Percentiles rank a stretch among this genome's conserved stretches.
Evolutionary conservation across 148 eudicot species (phyloP).

Genomic region (Nepenthes gracilis): DNA sequence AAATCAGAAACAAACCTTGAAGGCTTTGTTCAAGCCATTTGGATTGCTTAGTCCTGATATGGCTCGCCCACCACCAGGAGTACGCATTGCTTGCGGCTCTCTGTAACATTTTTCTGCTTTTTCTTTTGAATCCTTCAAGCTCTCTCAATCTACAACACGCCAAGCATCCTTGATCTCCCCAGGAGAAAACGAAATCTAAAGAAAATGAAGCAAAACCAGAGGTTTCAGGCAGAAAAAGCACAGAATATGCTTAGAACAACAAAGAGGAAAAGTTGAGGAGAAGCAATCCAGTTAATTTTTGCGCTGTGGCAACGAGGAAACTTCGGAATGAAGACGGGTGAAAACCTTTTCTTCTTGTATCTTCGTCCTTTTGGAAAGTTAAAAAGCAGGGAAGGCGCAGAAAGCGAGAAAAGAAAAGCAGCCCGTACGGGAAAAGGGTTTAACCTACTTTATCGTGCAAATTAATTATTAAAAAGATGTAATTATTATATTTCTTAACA

Average conservation of each 20-base stretch:
- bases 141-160: not conserved
- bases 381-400: not conserved
- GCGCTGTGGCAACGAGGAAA: slow-evolving; percentile 30
- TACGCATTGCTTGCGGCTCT: slow-evolving; percentile 75
- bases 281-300: slow-evolving; percentile 4
- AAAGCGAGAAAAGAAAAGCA: not conserved
- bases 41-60: slow-evolving; percentile 68
- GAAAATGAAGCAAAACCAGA: slow-evolving; percentile 5
- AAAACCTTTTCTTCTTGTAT: slow-evolving; percentile 2
- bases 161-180: not conserved
- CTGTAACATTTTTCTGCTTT: slow-evolving; percentile 36
- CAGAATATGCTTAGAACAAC: slow-evolving; percentile 1
- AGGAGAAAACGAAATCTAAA: slow-evolving; percentile 3
- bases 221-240: not conserved
- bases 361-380: no score
- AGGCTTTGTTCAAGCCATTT: slow-evolving; percentile 84
- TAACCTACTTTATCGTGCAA: no score
- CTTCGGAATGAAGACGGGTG: slow-evolving; percentile 14
- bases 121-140: not conserved
- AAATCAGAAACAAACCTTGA: slow-evolving; percentile 32
- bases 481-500: no score
- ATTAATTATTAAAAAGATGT: no score
- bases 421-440: no score
- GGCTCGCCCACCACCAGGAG: slow-evolving; percentile 90
- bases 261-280: slow-evolving; percentile 7